Evolutionary conservation across 805 yeast species (phyloP).

Genomic region (Ogataea glucozyma): DNA sequence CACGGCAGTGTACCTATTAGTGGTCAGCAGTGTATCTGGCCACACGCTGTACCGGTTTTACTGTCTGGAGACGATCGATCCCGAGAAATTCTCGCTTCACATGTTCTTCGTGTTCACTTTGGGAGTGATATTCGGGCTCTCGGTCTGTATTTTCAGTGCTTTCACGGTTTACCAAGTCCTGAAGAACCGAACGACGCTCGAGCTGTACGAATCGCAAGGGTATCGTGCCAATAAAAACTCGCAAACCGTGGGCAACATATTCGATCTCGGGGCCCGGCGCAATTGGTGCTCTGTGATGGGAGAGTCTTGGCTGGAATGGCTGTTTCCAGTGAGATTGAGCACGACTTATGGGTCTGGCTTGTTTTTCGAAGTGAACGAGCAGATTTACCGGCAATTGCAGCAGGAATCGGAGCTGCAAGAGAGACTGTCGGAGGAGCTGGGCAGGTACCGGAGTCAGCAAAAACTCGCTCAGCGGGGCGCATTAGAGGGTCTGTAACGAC

Average conservation of each 20-base stretch:
- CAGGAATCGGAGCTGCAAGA: slow-evolving; percentile 47
- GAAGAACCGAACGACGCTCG: slow-evolving; percentile 78
- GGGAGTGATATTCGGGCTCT: slow-evolving; percentile 52
- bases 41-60: slow-evolving; percentile 52
- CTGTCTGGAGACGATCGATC: slow-evolving; percentile 19
- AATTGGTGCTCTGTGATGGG: slow-evolving; percentile 85
- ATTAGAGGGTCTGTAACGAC: too few relatives aligned
- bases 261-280: slow-evolving; percentile 62
- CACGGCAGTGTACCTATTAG: slow-evolving; percentile 46
- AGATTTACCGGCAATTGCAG: slow-evolving; percentile 40
- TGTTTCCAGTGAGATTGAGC: slow-evolving; percentile 51
- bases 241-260: slow-evolving; percentile 60
- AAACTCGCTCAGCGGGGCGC: slow-evolving; percentile 26
- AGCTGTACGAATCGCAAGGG: slow-evolving; percentile 59
- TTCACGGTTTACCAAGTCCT: slow-evolving; percentile 61
- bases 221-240: slow-evolving; percentile 44
- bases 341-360: slow-evolving; percentile 45
- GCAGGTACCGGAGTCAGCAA: slow-evolving; percentile 26
- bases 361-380: slow-evolving; percentile 49
- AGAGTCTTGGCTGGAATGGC: slow-evolving; percentile 59
- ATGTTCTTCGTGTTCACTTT: slow-evolving; percentile 60
- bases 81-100: slow-evolving; percentile 52
- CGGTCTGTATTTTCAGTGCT: slow-evolving; percentile 56
- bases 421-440: slow-evolving; percentile 44
- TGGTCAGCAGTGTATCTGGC: slow-evolving; percentile 43